A percentile compares a stretch with the other conserved stretches of the same genome.
Evolutionary conservation across 75 land plant genomes (phyloP).

Genomic region (Pinus albicaulis): DNA sequence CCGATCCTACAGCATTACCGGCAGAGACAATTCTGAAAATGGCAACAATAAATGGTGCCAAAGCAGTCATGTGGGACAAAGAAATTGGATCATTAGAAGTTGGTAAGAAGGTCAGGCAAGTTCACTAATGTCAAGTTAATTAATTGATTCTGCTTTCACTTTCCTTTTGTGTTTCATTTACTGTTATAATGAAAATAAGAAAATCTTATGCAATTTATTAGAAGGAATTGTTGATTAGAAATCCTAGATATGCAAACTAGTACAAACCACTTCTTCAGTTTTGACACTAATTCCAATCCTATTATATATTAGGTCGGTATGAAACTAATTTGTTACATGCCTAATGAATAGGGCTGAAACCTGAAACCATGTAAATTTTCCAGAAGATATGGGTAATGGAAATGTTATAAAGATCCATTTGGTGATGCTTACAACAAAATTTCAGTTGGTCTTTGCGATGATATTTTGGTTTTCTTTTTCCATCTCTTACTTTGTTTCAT

Average conservation of each 20-base stretch:
- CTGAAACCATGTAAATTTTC: neutral
- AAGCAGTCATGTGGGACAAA: slow-evolving; percentile 83
- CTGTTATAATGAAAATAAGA: neutral
- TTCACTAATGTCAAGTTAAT: neutral
- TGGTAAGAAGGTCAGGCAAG: slow-evolving; percentile 78
- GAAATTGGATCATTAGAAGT: slow-evolving; percentile 92
- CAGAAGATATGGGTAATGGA: neutral
- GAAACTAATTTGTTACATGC: neutral
- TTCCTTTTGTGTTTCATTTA: neutral
- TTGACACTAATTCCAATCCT: neutral
- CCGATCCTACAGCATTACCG: slow-evolving; percentile 88
- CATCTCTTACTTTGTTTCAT: too few species aligned
- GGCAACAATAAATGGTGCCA: slow-evolving; percentile 91
- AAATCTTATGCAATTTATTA: neutral
- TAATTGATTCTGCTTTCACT: neutral
- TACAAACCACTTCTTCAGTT: neutral
- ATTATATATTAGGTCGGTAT: neutral
- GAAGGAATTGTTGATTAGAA: neutral
- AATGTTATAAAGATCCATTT: neutral
- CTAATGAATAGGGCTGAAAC: neutral
- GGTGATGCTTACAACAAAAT: too few species aligned
- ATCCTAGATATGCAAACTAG: neutral
- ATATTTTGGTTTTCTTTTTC: too few species aligned
- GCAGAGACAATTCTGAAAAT: slow-evolving; percentile 79
- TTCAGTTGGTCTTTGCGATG: too few species aligned